Evolutionary conservation across 805 yeast species (phyloP).

Genomic region (Blastobotrys mokoenaii): DNA sequence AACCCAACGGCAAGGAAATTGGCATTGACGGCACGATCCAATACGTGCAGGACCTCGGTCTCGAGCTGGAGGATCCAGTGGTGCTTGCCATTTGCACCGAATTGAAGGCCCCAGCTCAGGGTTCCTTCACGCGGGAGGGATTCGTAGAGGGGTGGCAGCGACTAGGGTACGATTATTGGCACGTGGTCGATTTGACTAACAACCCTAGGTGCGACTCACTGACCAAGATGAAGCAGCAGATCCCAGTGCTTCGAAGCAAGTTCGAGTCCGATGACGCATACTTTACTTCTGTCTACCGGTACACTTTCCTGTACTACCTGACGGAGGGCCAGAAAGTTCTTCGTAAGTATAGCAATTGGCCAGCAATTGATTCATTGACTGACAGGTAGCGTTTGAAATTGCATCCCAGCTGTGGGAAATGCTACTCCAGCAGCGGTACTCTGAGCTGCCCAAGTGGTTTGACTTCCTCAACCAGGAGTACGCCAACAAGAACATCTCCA

Average conservation of each 20-base stretch:
- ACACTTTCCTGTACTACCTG: conserved; percentile 57
- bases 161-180: conserved; percentile 13
- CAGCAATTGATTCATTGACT: not conserved
- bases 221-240: conserved; percentile 39
- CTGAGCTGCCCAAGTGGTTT: conserved; percentile 41
- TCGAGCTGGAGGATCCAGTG: conserved; percentile 65
- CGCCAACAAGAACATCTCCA: conserved; percentile 44
- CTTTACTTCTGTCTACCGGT: conserved; percentile 56
- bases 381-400: conserved; percentile 36
- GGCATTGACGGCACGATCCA: conserved; percentile 72
- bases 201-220: conserved; percentile 20
- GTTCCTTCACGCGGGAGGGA: conserved; percentile 42
- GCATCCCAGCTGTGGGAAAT: conserved; percentile 75
- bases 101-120: conserved; percentile 58
- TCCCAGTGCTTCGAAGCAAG: conserved; percentile 28
- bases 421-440: conserved; percentile 39
- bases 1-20: conserved; percentile 34
- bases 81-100: conserved; percentile 65
- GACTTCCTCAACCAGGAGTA: conserved; percentile 37
- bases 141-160: conserved; percentile 56
- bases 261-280: conserved; percentile 28
- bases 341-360: conserved; percentile 15
- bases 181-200: not conserved
- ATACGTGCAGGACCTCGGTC: conserved; percentile 57
- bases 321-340: conserved; percentile 54